These are phyloP conservation scores for Pisolithus tinctorius DNA, from an alignment of 768 basidiomycete genomes.

Conservation along the genomic window DNA sequence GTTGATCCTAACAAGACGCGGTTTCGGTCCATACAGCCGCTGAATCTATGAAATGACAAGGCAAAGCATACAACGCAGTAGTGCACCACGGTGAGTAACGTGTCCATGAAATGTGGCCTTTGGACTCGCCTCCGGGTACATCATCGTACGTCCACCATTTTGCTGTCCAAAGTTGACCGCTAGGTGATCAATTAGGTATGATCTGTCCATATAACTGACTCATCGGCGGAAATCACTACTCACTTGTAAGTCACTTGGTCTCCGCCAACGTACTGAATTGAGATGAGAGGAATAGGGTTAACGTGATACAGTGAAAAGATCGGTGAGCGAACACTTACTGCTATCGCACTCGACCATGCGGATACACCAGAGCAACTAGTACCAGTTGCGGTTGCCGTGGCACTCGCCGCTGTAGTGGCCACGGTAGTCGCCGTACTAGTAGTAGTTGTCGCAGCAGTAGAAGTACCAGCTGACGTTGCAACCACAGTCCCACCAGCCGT, in stretches of 20 bases:
- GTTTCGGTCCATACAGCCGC: neutral
- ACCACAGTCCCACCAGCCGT: conserved; percentile 6
- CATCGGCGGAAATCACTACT: conserved; percentile 4
- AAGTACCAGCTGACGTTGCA: too few species aligned
- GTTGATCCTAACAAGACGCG: too few species aligned
- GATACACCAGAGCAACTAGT: conserved; percentile 35
- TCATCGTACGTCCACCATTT: conserved; percentile 42
- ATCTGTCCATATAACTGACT: neutral
- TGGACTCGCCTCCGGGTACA: conserved; percentile 24
- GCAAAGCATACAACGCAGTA: neutral
- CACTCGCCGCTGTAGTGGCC: conserved; percentile 8
- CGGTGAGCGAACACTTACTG: conserved; percentile 25
- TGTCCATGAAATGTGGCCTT: neutral
- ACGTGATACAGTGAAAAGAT: neutral
- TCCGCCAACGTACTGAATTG: conserved; percentile 37
- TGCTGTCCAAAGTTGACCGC: conserved; percentile 46
- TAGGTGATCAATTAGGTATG: conserved; percentile 9
- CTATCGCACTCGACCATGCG: conserved; percentile 32
- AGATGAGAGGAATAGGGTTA: neutral
- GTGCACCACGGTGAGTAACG: neutral
- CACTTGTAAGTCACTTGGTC: conserved; percentile 37
- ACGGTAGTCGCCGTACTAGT: conserved; percentile 18
- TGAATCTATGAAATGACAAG: neutral
- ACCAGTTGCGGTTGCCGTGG: conserved; percentile 6
- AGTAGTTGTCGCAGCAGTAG: too few species aligned